Percentiles rank a stretch among this genome's conserved stretches.
Conservation (phyloP, 129 eudicot genomes). For the Kitagawia praeruptora region DNA sequence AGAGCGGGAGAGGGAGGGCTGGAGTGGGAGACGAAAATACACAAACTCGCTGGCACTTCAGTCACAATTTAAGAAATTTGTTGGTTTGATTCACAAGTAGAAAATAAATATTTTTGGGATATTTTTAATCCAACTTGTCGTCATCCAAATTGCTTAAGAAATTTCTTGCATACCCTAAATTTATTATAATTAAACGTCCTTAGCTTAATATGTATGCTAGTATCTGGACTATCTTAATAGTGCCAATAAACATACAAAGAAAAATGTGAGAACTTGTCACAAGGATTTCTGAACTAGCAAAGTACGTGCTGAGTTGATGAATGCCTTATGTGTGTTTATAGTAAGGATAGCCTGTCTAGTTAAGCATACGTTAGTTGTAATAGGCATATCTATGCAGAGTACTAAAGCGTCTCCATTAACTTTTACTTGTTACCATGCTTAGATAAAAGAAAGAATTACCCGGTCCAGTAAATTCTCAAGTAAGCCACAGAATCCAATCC, state of each 20-base stretch:
- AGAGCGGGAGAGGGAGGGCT: no score
- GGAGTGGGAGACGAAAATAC: no score
- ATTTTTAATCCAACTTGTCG: neutral
- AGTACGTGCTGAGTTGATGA: neutral
- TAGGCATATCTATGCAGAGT: neutral
- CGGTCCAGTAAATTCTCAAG: slow-evolving; percentile 72
- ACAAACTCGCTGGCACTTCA: no score
- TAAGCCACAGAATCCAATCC: slow-evolving; percentile 85
- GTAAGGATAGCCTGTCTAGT: neutral
- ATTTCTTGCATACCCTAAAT: neutral
- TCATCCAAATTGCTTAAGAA: neutral
- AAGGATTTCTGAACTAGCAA: neutral
- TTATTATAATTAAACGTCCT: neutral
- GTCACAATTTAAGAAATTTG: no score
- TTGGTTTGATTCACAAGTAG: no score
- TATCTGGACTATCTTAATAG: neutral
- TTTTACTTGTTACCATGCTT: neutral
- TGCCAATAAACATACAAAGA: no score
- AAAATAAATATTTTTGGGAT: no score
- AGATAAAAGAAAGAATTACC: slow-evolving; percentile 30
- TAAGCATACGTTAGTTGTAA: neutral
- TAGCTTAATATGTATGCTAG: no score
- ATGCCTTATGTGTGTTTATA: neutral
- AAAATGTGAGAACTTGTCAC: no score
- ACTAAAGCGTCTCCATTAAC: neutral